Evolutionary conservation across 2,329 filamentous ascomycete genomes (phyloP), one percentile per base, ranked within the genome.

Genomic region (Trichoderma harzianum): DNA sequence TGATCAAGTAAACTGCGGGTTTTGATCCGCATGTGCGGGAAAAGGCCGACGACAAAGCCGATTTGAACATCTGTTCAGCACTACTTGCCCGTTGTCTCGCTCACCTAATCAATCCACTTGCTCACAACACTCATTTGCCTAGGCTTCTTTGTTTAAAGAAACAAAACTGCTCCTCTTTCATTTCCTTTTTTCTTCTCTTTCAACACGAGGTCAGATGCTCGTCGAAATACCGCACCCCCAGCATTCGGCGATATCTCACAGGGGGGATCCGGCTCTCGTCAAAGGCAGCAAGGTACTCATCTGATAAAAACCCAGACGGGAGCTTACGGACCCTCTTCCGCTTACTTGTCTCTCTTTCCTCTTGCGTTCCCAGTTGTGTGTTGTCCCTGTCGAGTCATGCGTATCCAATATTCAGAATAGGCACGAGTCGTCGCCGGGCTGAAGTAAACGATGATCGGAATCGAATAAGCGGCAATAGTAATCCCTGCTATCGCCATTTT

Each of bases 51-150:
- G 51, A 39, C 24, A 26, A 39, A 57, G 32, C 14, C 11, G 12
- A 21, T 47, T 47, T 47, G 36, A 47, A 26, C n/a, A 4, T 28
- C 12, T n/a, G 16, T n/a, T n/a, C n/a, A n/a, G n/a, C n/a, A n/a
- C n/a, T n/a, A n/a, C 47, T 53, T 24, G 47, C 47, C 3, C n/a
- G 2, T 53, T 53, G 2, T 57, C 51, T 55, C 2, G 65, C 65
- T 68, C 65, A 60, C 65, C 39, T 68, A 36, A 68, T 68, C 65
- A 36, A 68, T 12, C 65, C 65, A 60, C 65, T 18, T 53, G 55
- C 51, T 43, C 14, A 30, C 53, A 18, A 21, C 21, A 60, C 53
- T 28, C 4, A 16, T 10, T 34, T 6, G 2, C 24, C 10, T 10
- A 12, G 4, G 21, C 30, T 28, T 53, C 16, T 3, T 18, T 21